Conservation (phyloP, 2,329 filamentous ascomycete genomes). For the Trichoderma sp. region DNA sequence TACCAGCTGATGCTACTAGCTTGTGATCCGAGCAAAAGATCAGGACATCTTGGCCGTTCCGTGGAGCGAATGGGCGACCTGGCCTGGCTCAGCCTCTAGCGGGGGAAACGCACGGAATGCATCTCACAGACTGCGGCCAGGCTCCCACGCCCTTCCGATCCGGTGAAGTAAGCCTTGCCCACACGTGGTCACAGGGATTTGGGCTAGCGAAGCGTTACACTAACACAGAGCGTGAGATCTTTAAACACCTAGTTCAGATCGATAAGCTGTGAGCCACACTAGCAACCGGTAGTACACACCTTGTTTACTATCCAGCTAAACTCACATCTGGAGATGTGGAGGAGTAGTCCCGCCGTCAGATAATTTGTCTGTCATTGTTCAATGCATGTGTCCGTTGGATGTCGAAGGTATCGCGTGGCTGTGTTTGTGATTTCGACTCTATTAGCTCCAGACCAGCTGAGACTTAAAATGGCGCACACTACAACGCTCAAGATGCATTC, state of each 20-base stretch:
- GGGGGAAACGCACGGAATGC: constrained; percentile 15
- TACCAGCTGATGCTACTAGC: background rate
- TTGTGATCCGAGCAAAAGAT: background rate
- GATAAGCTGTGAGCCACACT: background rate
- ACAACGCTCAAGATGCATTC: background rate
- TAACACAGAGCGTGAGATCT: background rate
- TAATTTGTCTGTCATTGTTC: background rate
- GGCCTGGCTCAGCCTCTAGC: constrained; percentile 19
- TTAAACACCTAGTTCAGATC: background rate
- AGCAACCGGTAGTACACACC: background rate
- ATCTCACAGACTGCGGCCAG: constrained; percentile 17
- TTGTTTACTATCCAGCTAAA: background rate
- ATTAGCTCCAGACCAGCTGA: background rate
- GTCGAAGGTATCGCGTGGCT: background rate
- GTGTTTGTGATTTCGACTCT: background rate
- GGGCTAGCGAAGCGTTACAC: background rate
- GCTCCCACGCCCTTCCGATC: constrained; percentile 21
- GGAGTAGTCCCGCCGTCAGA: background rate
- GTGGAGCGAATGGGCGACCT: background rate
- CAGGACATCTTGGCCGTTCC: constrained; percentile 4
- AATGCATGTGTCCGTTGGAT: background rate
- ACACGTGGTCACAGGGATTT: constrained; percentile 18
- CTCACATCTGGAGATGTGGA: background rate
- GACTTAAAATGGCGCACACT: background rate
- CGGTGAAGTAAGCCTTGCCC: background rate